These are phyloP conservation scores for Suillus subluteus DNA, from an alignment of 768 basidiomycete species.

Conservation along the genomic window DNA sequence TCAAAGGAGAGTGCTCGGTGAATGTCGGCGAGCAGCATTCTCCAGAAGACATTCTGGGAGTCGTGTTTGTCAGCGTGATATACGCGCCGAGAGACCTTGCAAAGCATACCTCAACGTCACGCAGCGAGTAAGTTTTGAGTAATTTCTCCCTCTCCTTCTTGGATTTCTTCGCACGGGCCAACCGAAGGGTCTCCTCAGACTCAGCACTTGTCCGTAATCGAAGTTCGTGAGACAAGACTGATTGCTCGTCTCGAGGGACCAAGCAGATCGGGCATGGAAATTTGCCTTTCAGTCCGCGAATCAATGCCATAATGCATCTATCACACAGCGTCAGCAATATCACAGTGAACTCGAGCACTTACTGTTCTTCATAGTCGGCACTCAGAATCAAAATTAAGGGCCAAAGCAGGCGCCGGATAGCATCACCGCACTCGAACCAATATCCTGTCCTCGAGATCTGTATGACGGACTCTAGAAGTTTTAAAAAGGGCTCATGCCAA, in stretches of 20 bases:
- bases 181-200: background rate
- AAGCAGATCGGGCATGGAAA: conserved; percentile 25
- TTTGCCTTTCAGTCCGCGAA: conserved; percentile 14
- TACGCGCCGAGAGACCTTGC: background rate
- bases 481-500: conserved; percentile 16
- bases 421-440: conserved; percentile 10
- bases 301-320: conserved; percentile 25
- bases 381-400: conserved; percentile 15
- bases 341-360: conserved; percentile 3
- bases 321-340: background rate
- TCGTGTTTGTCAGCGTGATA: background rate
- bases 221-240: background rate
- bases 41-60: background rate
- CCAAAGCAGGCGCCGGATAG: conserved; percentile 2
- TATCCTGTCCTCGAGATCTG: conserved; percentile 7
- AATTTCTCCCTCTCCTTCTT: conserved; percentile 6
- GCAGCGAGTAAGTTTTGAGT: conserved; percentile 3
- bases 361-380: conserved; percentile 23
- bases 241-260: conserved; percentile 7
- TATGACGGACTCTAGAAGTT: conserved; percentile 10
- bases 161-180: background rate
- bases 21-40: conserved; percentile 4
- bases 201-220: background rate
- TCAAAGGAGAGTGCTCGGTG: conserved; percentile 18
- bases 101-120: conserved; percentile 9